Conservation (phyloP, 2,329 filamentous ascomycete species). For the Stenocarpella maydis region DNA sequence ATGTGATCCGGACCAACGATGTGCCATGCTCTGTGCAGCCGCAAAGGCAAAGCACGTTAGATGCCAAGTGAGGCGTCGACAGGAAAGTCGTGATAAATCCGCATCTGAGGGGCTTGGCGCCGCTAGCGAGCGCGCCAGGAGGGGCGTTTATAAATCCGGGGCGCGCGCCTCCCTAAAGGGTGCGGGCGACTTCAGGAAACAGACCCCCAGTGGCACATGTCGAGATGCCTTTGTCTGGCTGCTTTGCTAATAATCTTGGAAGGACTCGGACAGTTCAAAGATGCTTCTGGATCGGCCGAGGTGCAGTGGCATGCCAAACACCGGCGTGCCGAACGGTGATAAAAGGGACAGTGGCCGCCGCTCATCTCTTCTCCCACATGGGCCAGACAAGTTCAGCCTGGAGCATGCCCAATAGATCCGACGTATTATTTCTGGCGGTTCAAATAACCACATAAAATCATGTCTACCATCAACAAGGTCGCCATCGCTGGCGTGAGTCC, state of each 20-base stretch:
- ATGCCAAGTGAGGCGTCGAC: slow-evolving; percentile 7
- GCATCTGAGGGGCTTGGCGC: slow-evolving; percentile 14
- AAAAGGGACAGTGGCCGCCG: slow-evolving; percentile 3
- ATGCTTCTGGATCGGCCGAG: neutral
- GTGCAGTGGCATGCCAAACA: neutral
- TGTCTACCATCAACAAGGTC: slow-evolving; percentile 47
- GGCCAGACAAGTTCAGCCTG: neutral
- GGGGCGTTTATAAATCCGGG: slow-evolving; percentile 19
- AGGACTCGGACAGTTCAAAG: neutral
- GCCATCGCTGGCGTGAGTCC: slow-evolving; percentile 47
- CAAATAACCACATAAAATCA: neutral
- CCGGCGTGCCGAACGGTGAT: neutral
- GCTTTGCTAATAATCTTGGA: neutral
- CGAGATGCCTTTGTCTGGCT: neutral
- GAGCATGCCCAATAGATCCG: neutral
- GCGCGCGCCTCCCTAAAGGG: slow-evolving; percentile 21
- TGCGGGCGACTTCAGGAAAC: neutral
- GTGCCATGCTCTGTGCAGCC: neutral
- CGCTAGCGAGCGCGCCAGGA: neutral
- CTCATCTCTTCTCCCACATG: neutral
- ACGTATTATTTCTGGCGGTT: neutral
- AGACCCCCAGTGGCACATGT: neutral
- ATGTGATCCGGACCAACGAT: slow-evolving; percentile 1
- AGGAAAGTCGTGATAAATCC: slow-evolving; percentile 8
- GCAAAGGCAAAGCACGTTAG: neutral